phyloP scores from a whole-genome alignment of 1,284 basidiomycete genomes.

The Ustilago xerochloae region DNA sequence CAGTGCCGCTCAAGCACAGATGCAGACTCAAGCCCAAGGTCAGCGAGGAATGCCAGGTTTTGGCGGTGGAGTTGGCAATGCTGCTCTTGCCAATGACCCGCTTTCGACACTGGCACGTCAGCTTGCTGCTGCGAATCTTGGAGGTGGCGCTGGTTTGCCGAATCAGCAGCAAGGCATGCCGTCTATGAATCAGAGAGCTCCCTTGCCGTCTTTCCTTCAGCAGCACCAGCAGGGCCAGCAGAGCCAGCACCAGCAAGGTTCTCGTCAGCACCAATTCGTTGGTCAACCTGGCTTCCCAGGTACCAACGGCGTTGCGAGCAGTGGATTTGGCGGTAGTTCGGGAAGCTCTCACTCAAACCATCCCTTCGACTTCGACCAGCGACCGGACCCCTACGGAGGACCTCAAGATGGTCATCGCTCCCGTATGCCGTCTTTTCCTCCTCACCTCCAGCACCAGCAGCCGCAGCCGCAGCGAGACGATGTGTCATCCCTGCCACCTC shows the following conservation, averaged over 20 bases:
- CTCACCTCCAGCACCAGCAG: no score
- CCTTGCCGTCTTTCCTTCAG: constrained; percentile 32
- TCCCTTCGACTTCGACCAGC: constrained; percentile 28
- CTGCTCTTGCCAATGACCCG: constrained; percentile 35
- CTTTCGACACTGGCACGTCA: constrained; percentile 48
- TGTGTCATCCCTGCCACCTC: constrained; percentile 2
- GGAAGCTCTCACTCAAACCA: constrained; percentile 31
- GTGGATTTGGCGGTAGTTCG: constrained; percentile 11
- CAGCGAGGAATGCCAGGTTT: constrained; percentile 21
- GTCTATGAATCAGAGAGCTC: constrained; percentile 18
- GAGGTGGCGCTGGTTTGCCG: constrained; percentile 4
- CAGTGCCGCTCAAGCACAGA: constrained; percentile 50
- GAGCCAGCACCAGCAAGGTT: constrained; percentile 19
- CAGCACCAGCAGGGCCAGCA: constrained; percentile 31
- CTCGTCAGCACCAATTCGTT: constrained; percentile 12
- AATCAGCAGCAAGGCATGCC: not conserved
- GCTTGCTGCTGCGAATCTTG: constrained; percentile 44
- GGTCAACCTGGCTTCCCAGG: constrained; percentile 15
- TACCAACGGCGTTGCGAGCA: constrained; percentile 8
- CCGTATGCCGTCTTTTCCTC: constrained; percentile 11
- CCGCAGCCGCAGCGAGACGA: constrained; percentile 25
- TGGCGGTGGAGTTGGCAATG: constrained; percentile 8
- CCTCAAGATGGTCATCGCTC: no score
- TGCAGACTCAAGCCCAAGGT: constrained; percentile 29
- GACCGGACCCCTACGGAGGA: not conserved